A percentile compares a stretch with the other conserved stretches of the same genome.
These are phyloP conservation scores for Solanum sejunctum DNA, from an alignment of 257 asterid genomes.

Conservation along the genomic window DNA sequence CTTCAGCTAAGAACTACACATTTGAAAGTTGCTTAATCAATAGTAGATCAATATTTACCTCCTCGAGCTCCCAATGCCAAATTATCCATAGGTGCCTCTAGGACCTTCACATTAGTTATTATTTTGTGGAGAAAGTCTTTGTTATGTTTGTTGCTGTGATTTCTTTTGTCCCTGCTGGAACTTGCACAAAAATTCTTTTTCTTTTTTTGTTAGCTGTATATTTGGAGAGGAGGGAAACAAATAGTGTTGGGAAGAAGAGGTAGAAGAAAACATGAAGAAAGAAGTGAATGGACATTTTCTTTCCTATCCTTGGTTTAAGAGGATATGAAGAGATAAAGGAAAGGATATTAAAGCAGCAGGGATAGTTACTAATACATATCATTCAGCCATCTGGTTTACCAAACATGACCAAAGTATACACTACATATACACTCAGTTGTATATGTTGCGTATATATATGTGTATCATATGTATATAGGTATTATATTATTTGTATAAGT, in stretches of 20 bases:
- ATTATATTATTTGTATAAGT: neutral
- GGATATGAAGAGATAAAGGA: neutral
- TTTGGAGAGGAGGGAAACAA: neutral
- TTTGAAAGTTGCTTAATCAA: neutral
- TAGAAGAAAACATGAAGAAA: neutral
- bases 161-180: neutral
- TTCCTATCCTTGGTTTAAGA: neutral
- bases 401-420: neutral
- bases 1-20: neutral
- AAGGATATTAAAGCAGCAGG: neutral
- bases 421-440: neutral
- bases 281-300: neutral
- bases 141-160: neutral
- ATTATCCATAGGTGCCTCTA: neutral
- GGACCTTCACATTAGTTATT: neutral
- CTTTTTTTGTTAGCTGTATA: neutral
- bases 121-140: neutral
- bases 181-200: neutral
- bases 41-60: neutral
- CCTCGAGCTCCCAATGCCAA: neutral
- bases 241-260: neutral
- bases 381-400: neutral
- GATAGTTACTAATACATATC: neutral
- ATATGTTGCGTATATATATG: neutral
- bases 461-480: neutral